A percentile compares a stretch with the other conserved stretches of the same genome.
These are phyloP conservation scores for Penicillium simplicissimum DNA, from an alignment of 495 filamentous ascomycete genomes.

Conservation along the genomic window DNA sequence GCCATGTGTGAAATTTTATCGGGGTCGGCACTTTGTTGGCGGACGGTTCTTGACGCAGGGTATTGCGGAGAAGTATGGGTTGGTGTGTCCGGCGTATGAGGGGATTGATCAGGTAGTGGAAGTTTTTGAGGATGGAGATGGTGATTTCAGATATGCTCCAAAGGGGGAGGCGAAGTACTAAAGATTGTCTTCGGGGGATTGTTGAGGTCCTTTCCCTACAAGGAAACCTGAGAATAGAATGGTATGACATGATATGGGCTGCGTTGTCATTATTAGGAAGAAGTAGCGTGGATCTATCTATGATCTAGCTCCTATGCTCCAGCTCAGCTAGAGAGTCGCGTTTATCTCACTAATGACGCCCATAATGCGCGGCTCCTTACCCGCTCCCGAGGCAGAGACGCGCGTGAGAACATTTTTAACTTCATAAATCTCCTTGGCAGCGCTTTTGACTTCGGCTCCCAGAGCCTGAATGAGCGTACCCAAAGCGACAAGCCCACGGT, in stretches of 20 bases:
- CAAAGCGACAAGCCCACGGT: constrained; percentile 75
- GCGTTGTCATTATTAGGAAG: constrained; percentile 30
- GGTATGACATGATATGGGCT: constrained; percentile 5
- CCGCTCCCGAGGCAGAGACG: constrained; percentile 36
- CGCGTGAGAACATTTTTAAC: constrained; percentile 37
- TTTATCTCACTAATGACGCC: constrained; percentile 50
- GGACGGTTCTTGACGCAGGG: constrained; percentile 79
- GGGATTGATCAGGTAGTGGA: constrained; percentile 91
- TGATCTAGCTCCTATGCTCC: constrained; percentile 7
- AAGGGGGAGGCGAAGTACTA: constrained; percentile 3
- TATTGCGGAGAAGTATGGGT: constrained; percentile 84
- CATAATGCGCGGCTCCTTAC: constrained; percentile 53
- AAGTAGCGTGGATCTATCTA: constrained; percentile 19
- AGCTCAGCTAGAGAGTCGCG: constrained; percentile 28
- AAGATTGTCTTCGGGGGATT: no score
- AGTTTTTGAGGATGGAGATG: constrained; percentile 56
- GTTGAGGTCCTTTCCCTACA: no score
- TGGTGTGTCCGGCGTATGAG: constrained; percentile 80
- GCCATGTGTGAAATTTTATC: constrained; percentile 81
- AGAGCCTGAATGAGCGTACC: constrained; percentile 65
- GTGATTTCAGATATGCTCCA: constrained; percentile 18
- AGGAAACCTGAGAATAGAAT: neutral
- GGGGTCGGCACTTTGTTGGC: constrained; percentile 85
- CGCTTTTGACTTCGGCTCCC: constrained; percentile 48
- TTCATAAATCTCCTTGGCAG: constrained; percentile 52